Conservation (phyloP, 2,329 filamentous ascomycete genomes). For the Botrytis cinerea region DNA sequence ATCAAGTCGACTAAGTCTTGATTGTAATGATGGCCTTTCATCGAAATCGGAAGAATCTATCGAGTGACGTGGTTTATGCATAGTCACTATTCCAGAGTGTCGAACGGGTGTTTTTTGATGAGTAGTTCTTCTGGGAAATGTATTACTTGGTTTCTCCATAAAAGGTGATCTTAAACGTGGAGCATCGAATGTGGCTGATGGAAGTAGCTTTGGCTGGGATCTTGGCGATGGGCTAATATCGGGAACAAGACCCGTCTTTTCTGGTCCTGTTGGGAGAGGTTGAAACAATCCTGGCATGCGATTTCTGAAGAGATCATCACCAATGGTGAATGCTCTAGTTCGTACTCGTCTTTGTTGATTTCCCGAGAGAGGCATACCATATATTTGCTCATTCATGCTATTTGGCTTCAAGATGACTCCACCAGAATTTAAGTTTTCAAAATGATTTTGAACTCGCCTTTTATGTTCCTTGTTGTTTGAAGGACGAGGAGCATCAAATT, state of each 20-base stretch:
- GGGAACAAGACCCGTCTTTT: slow-evolving; percentile 12
- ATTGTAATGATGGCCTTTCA: slow-evolving; percentile 34
- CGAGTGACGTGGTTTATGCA: slow-evolving; percentile 50
- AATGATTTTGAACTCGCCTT: slow-evolving; percentile 37
- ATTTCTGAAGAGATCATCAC: slow-evolving; percentile 37
- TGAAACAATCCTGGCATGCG: slow-evolving; percentile 33
- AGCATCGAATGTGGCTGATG: slow-evolving; percentile 37
- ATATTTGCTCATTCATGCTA: slow-evolving; percentile 40
- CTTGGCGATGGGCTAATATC: slow-evolving; percentile 18
- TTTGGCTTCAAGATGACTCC: slow-evolving; percentile 36
- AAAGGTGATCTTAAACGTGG: slow-evolving; percentile 62
- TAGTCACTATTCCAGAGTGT: slow-evolving; percentile 57
- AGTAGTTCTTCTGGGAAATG: slow-evolving; percentile 60
- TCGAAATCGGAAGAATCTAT: slow-evolving; percentile 41
- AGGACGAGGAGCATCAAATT: slow-evolving; percentile 35
- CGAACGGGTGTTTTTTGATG: slow-evolving; percentile 41
- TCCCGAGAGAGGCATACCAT: slow-evolving; percentile 32
- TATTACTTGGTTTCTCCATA: slow-evolving; percentile 54
- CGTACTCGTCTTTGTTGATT: slow-evolving; percentile 38
- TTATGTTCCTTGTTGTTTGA: slow-evolving; percentile 38
- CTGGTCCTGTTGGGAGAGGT: slow-evolving; percentile 8
- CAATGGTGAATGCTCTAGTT: slow-evolving; percentile 41
- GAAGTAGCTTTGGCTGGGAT: slow-evolving; percentile 40
- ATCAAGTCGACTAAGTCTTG: slow-evolving; percentile 36
- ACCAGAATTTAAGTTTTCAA: slow-evolving; percentile 36